phyloP scores from a whole-genome alignment of 2,329 filamentous ascomycete genomes.

The Calonectria pseudoreteaudii region DNA sequence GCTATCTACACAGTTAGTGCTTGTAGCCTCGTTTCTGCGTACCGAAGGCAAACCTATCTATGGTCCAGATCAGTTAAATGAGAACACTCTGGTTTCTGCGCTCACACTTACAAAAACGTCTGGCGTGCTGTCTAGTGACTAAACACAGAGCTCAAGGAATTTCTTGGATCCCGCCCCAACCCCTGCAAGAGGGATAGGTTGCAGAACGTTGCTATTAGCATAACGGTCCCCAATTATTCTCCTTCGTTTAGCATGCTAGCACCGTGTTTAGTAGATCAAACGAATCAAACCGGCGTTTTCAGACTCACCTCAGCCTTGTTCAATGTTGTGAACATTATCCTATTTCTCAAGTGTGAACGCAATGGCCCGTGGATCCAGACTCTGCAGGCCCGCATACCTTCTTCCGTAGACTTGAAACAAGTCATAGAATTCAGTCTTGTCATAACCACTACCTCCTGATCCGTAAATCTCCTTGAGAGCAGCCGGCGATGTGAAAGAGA shows the following conservation, averaged over 20 bases:
- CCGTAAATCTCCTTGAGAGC: slow-evolving; percentile 74
- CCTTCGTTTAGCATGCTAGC: slow-evolving; percentile 72
- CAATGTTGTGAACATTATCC: slow-evolving; percentile 71
- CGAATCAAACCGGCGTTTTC: background rate
- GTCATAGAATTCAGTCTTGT: slow-evolving; percentile 74
- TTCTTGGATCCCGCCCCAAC: slow-evolving; percentile 67
- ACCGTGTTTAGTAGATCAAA: background rate
- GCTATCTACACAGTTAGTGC: slow-evolving; percentile 41
- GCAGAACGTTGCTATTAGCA: slow-evolving; percentile 75
- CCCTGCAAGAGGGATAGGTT: slow-evolving; percentile 64
- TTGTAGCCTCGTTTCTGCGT: background rate
- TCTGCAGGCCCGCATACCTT: slow-evolving; percentile 52
- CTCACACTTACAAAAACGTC: slow-evolving; percentile 69
- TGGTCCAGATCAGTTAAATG: slow-evolving; percentile 21
- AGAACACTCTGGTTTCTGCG: too few relatives aligned
- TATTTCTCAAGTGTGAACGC: slow-evolving; percentile 36
- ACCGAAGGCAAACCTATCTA: slow-evolving; percentile 46
- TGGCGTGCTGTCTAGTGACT: slow-evolving; percentile 57
- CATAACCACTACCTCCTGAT: slow-evolving; percentile 71
- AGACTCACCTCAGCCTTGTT: slow-evolving; percentile 63
- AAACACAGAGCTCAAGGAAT: slow-evolving; percentile 66
- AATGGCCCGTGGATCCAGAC: too few relatives aligned
- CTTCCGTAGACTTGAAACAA: slow-evolving; percentile 69
- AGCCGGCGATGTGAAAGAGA: slow-evolving; percentile 66
- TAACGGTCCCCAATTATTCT: slow-evolving; percentile 75